Evolutionary conservation across 495 filamentous ascomycete species (phyloP).

Genomic region (Xylaria grammica): DNA sequence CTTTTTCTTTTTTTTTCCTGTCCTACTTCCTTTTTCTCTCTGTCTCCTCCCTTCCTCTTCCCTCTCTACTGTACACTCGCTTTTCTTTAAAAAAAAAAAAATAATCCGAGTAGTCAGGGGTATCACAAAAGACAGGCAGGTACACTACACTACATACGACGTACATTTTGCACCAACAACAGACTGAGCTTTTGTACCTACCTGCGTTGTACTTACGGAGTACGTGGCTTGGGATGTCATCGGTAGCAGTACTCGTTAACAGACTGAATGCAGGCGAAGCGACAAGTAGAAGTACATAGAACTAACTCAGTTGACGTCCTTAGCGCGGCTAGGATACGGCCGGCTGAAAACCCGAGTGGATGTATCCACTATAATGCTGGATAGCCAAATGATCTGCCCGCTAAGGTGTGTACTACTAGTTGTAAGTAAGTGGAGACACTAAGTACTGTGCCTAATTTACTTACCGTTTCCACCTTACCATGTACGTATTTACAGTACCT

Average conservation of each 20-base stretch:
- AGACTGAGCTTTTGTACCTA: background rate
- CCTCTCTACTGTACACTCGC: constrained; percentile 12
- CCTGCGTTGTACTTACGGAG: too few relatives aligned
- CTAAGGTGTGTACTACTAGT: background rate
- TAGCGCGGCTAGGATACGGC: constrained; percentile 18
- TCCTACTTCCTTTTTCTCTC: background rate
- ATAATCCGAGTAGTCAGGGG: constrained; percentile 18
- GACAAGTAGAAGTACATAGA: background rate
- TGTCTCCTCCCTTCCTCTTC: background rate
- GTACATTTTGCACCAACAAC: background rate
- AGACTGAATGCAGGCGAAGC: background rate
- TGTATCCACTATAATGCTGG: background rate
- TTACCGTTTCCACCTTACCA: too few relatives aligned
- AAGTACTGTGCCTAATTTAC: background rate
- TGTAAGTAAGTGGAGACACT: background rate
- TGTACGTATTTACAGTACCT: too few relatives aligned
- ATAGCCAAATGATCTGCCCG: constrained; percentile 19
- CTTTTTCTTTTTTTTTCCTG: background rate
- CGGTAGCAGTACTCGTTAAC: background rate
- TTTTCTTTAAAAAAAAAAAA: constrained; percentile 10
- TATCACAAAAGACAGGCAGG: background rate
- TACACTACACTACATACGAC: constrained; percentile 3
- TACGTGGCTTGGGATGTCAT: background rate
- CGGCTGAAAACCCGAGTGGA: constrained; percentile 24
- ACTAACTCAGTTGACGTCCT: background rate